Conservation (phyloP, 2,329 filamentous ascomycete species). For the Aspergillus luchuensis region DNA sequence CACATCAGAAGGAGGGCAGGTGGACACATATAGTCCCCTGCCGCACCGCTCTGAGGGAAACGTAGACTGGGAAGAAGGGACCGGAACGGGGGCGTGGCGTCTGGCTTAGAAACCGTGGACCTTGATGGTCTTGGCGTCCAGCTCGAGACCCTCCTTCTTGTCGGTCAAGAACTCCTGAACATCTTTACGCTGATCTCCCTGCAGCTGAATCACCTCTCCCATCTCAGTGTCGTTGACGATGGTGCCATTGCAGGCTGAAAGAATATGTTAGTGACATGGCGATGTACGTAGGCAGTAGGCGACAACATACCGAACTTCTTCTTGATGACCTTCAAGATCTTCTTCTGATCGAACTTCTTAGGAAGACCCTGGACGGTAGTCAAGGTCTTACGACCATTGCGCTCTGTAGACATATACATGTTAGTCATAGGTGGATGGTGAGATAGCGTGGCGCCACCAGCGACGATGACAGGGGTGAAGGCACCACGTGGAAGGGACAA, state of each 20-base stretch:
- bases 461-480: neutral
- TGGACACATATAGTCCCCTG: constrained; percentile 35
- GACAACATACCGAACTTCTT: constrained; percentile 84
- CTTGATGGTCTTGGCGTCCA: constrained; percentile 97
- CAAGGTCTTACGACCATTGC: constrained; percentile 99
- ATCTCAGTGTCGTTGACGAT: constrained; percentile 94
- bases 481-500: neutral
- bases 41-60: constrained; percentile 41
- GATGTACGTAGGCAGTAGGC: neutral
- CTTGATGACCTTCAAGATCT: constrained; percentile 99
- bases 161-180: constrained; percentile 96
- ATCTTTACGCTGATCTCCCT: constrained; percentile 99
- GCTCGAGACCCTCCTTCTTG: constrained; percentile 90
- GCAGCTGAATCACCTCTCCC: constrained; percentile 99
- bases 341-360: constrained; percentile 99
- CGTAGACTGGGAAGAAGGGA: constrained; percentile 46
- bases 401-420: constrained; percentile 63
- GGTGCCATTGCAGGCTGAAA: constrained; percentile 96
- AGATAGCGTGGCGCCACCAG: constrained; percentile 11
- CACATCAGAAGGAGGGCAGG: constrained; percentile 29
- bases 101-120: constrained; percentile 56
- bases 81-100: constrained; percentile 45
- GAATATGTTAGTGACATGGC: constrained; percentile 21
- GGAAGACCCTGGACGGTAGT: constrained; percentile 98
- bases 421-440: constrained; percentile 22